These are phyloP conservation scores for Aspergillus indologenus DNA, from an alignment of 495 filamentous ascomycete species.

Conservation along the genomic window DNA sequence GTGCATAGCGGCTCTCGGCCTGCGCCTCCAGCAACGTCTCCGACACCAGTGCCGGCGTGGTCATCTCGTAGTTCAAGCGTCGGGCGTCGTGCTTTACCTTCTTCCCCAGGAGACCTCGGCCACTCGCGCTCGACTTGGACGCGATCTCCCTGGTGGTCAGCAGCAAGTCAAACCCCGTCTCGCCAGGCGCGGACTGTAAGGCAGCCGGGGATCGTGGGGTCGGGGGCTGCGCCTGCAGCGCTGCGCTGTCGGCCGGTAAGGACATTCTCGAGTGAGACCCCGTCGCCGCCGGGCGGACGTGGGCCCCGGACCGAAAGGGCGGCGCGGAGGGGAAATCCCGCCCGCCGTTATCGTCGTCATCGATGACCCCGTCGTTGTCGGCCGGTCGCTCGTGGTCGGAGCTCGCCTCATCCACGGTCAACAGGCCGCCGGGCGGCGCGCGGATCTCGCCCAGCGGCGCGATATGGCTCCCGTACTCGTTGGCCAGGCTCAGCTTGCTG, in stretches of 20 bases:
- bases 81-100: constrained; percentile 8
- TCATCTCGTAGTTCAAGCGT: constrained; percentile 19
- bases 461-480: constrained; percentile 62
- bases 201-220: constrained; percentile 13
- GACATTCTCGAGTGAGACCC: constrained; percentile 15
- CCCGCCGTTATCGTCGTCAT: constrained; percentile 33
- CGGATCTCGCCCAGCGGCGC: constrained; percentile 58
- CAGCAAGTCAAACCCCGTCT: constrained; percentile 1
- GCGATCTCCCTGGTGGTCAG: constrained; percentile 32
- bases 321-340: constrained; percentile 31
- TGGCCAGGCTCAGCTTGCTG: constrained; percentile 58
- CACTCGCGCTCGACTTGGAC: constrained; percentile 28
- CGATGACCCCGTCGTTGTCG: constrained; percentile 36
- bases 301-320: constrained; percentile 31
- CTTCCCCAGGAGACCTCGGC: constrained; percentile 32
- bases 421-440: constrained; percentile 33
- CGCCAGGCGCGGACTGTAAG: neutral
- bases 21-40: constrained; percentile 42
- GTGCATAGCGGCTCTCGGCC: constrained; percentile 18
- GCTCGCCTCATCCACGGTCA: constrained; percentile 43
- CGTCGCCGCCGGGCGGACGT: constrained; percentile 8
- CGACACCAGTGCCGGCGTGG: constrained; percentile 40
- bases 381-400: constrained; percentile 32
- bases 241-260: constrained; percentile 15
- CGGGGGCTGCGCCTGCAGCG: constrained; percentile 12